These are phyloP conservation scores for Plenodomus biglobosus DNA, from an alignment of 2,329 filamentous ascomycete genomes.

Conservation along the genomic window DNA sequence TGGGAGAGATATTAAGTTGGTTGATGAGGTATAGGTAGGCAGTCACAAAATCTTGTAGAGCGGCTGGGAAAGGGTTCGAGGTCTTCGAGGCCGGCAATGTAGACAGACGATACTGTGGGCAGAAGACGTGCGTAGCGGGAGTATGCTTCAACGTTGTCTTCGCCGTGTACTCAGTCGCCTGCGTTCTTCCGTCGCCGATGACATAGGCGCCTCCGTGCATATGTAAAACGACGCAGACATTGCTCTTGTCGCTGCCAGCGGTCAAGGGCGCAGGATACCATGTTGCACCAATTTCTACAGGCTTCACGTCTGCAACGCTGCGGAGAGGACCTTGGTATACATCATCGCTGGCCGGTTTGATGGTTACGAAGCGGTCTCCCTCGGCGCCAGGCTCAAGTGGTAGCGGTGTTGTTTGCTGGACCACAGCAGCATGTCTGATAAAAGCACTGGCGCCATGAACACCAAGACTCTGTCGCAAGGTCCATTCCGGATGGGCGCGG, in stretches of 20 bases:
- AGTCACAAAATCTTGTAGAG: constrained; percentile 54
- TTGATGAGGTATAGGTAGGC: constrained; percentile 51
- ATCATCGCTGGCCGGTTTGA: constrained; percentile 22
- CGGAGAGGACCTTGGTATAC: constrained; percentile 37
- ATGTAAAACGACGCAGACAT: constrained; percentile 47
- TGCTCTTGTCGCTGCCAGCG: constrained; percentile 10
- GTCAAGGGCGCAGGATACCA: constrained; percentile 45
- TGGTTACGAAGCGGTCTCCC: constrained; percentile 44
- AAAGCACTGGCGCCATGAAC: constrained; percentile 38
- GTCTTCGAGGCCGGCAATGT: constrained; percentile 40
- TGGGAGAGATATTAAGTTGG: constrained; percentile 44
- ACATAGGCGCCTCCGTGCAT: constrained; percentile 56
- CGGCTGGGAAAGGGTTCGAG: constrained; percentile 53
- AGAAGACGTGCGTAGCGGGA: constrained; percentile 46
- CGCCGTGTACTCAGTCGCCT: constrained; percentile 35
- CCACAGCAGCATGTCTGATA: constrained; percentile 35
- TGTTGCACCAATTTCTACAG: constrained; percentile 45
- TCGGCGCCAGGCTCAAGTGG: constrained; percentile 43
- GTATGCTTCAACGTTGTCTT: constrained; percentile 42
- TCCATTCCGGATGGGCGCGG: constrained; percentile 47
- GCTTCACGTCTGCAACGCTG: constrained; percentile 38
- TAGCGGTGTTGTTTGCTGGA: constrained; percentile 34
- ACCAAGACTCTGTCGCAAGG: constrained; percentile 43
- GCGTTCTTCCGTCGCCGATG: constrained; percentile 46
- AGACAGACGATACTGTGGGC: constrained; percentile 54